These are phyloP conservation scores for Phytophthora nicotianae DNA, from an alignment of 352 stramenopile genomes.

Conservation along the genomic window DNA sequence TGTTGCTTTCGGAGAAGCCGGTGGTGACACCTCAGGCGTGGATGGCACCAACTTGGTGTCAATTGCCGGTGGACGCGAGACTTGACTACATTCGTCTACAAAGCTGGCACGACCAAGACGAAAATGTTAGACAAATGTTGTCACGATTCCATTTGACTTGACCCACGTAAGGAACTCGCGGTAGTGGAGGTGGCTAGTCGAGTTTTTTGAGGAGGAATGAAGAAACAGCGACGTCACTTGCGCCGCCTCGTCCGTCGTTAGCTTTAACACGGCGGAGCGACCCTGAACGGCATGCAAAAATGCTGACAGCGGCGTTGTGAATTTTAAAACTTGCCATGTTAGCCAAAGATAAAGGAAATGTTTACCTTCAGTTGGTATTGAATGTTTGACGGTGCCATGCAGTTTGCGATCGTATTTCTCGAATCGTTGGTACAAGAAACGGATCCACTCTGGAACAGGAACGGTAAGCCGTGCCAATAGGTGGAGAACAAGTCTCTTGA, in stretches of 20 bases:
- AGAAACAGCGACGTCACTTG: constrained; percentile 45
- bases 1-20: constrained; percentile 1
- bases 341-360: background rate
- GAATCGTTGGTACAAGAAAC: constrained; percentile 38
- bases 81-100: constrained; percentile 21
- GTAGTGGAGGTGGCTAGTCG: constrained; percentile 35
- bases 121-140: background rate
- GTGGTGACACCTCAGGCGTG: background rate
- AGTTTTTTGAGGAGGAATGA: constrained; percentile 32
- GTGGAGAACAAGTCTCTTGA: constrained; percentile 42
- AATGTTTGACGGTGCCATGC: constrained; percentile 31
- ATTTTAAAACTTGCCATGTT: background rate
- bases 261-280: constrained; percentile 30
- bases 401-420: constrained; percentile 48
- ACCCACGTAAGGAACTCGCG: constrained; percentile 42
- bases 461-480: constrained; percentile 21
- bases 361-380: constrained; percentile 42
- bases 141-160: no score
- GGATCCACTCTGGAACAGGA: constrained; percentile 28
- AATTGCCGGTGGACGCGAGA: background rate
- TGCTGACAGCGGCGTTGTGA: constrained; percentile 15
- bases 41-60: background rate
- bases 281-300: constrained; percentile 45
- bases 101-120: constrained; percentile 16
- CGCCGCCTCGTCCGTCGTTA: constrained; percentile 43